Base-by-base conservation (phyloP, 371 early-diverging fungal genomes). In the Mortierella sp. region DNA sequence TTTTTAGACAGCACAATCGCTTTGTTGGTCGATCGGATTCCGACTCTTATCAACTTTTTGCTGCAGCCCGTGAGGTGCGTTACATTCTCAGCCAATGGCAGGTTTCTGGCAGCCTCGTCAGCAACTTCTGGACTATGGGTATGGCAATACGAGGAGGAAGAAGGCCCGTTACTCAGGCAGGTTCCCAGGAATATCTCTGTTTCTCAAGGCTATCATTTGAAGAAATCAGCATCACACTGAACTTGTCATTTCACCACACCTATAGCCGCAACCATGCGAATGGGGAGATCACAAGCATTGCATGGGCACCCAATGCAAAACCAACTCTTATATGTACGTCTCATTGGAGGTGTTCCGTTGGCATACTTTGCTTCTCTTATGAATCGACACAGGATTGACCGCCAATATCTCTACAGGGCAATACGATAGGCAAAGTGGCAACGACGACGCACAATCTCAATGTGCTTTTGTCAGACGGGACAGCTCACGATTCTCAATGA, bases 81-180 rank as follows among this genome's bases (percentile, higher is more conserved):
- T 41, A 54, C 46, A 23, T 72, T 67, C 67, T 72, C 78, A 1
- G 38, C 67, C 0, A 76, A 76, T 19, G 78, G 71, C 10, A 68
- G 46, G 43, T 76, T 58, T 46, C 28, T 76, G 13, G 63, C 67
- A 0, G 70, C 71, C 10, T 24, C 70, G 0, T 66, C 78, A 10
- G 23, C 52, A n/a, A 34, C 62, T 4, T 24, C 63, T 0, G 60
- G 66, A 5, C 30, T 70, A 8, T 65, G 62, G 65, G 52, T 76
- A 13, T 76, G 78, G 78, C 70, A 76, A n/a, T 76, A 76, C 57
- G 70, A 76, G 60, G 65, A 69, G 34, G 70, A 76, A 39, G 78
- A 76, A 4, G 52, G 19, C 28, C 71, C 67, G 10, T 9, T 57
- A 16, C 2, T 54, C 23, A 52, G 24, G 74, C 64, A 64, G 26